Evolutionary conservation across 495 filamentous ascomycete species (phyloP).

Genomic region (Viridothelium virens): DNA sequence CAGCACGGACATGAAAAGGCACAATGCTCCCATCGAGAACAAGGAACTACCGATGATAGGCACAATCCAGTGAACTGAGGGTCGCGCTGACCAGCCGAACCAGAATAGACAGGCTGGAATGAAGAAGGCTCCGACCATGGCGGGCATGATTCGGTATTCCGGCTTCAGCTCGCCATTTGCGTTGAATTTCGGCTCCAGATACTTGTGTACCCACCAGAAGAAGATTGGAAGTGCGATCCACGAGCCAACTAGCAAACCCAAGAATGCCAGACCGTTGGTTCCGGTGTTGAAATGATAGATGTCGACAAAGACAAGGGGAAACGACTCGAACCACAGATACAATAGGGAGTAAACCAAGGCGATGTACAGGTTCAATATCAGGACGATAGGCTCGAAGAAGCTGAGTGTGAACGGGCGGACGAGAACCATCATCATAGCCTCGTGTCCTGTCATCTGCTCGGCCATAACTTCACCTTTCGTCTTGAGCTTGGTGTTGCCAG

Average conservation of each 20-base stretch:
- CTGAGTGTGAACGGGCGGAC: constrained; percentile 40
- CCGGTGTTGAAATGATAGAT: constrained; percentile 45
- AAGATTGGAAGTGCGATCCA: constrained; percentile 39
- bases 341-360: constrained; percentile 47
- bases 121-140: constrained; percentile 40
- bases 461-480: constrained; percentile 41
- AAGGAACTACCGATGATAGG: constrained; percentile 46
- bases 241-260: constrained; percentile 43
- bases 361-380: constrained; percentile 48
- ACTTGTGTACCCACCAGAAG: constrained; percentile 40
- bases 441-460: constrained; percentile 26
- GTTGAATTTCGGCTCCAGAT: constrained; percentile 39
- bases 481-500: constrained; percentile 25
- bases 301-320: constrained; percentile 45
- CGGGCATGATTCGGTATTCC: constrained; percentile 41
- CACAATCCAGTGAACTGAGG: constrained; percentile 46
- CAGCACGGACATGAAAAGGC: constrained; percentile 49
- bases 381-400: constrained; percentile 34
- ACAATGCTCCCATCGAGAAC: constrained; percentile 47
- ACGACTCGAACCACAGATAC: constrained; percentile 53
- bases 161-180: constrained; percentile 36
- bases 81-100: constrained; percentile 43
- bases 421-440: constrained; percentile 35
- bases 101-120: constrained; percentile 44
- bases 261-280: constrained; percentile 43